phyloP scores from a whole-genome alignment of 2,329 filamentous ascomycete species.

The Talaromyces sp. region DNA sequence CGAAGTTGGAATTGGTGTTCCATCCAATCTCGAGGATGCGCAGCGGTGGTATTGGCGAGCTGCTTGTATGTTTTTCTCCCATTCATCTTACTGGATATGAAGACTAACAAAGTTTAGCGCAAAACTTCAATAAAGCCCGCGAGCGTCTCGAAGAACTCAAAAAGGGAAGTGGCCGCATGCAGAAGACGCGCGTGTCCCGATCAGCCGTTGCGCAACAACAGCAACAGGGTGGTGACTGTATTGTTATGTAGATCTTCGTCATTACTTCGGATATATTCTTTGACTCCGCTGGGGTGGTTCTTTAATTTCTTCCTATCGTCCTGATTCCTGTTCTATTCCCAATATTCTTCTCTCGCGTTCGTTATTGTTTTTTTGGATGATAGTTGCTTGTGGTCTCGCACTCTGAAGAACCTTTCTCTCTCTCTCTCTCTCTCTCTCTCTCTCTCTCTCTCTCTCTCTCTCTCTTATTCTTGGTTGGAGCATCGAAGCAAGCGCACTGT shows the following conservation, averaged over 20 bases:
- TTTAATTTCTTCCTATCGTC: not conserved
- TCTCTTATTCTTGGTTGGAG: not conserved
- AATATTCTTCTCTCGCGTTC: not conserved
- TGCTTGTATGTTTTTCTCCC: conserved; percentile 66
- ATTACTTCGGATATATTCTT: not conserved
- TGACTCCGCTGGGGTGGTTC: not conserved
- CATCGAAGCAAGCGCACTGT: not conserved
- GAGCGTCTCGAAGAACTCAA: conserved; percentile 92
- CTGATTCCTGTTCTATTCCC: not conserved
- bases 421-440: no score
- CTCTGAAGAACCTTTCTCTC: not conserved
- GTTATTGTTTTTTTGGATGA: not conserved
- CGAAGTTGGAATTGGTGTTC: conserved; percentile 86
- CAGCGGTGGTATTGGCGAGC: conserved; percentile 98
- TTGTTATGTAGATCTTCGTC: conserved; percentile 63
- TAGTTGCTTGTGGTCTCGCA: not conserved
- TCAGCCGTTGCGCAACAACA: conserved; percentile 77
- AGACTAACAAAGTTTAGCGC: conserved; percentile 54
- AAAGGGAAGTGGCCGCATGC: conserved; percentile 66
- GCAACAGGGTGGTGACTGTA: conserved; percentile 77
- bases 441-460: no score
- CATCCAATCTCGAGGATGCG: conserved; percentile 84
- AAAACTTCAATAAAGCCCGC: conserved; percentile 89
- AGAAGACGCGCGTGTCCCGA: conserved; percentile 74
- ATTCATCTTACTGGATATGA: not conserved